Evolutionary conservation across 1,139 yeast genomes (phyloP).

Genomic region (Diutina pseudorugosa): DNA sequence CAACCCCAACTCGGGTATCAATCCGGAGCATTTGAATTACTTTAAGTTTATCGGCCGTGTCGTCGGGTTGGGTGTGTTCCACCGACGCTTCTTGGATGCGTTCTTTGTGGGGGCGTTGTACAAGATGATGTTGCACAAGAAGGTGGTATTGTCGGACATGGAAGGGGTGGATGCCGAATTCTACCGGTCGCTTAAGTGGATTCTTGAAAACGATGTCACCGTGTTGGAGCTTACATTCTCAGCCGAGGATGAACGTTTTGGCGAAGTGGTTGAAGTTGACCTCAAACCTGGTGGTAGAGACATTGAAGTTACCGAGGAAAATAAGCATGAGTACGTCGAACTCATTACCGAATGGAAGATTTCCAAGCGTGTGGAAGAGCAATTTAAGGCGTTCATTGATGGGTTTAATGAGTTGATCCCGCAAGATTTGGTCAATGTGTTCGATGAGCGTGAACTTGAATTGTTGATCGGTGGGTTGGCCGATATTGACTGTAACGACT

Average conservation of each 20-base stretch:
- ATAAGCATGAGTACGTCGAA: slow-evolving; percentile 92
- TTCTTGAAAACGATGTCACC: slow-evolving; percentile 85
- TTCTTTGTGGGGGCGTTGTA: slow-evolving; percentile 97
- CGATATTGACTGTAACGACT: slow-evolving; percentile 93
- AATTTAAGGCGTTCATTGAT: slow-evolving; percentile 88
- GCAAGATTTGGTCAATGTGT: slow-evolving; percentile 88
- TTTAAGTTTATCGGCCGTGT: slow-evolving; percentile 98
- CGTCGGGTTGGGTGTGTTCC: slow-evolving; percentile 96
- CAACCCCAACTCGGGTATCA: slow-evolving; percentile 95
- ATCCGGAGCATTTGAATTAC: slow-evolving; percentile 95
- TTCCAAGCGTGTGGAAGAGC: slow-evolving; percentile 85
- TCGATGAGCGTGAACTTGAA: slow-evolving; percentile 95
- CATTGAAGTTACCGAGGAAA: slow-evolving; percentile 86
- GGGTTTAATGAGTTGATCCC: slow-evolving; percentile 97
- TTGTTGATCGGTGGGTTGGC: slow-evolving; percentile 95
- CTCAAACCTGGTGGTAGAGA: slow-evolving; percentile 80
- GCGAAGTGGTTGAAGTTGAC: slow-evolving; percentile 83
- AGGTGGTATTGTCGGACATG: slow-evolving; percentile 92
- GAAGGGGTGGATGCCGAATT: slow-evolving; percentile 98
- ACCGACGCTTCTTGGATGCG: slow-evolving; percentile 92
- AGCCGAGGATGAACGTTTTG: slow-evolving; percentile 94
- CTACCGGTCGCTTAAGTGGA: slow-evolving; percentile 91
- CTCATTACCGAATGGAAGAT: slow-evolving; percentile 95
- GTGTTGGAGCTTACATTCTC: slow-evolving; percentile 81
- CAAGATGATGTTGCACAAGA: slow-evolving; percentile 93